Base-by-base conservation (phyloP, 352 stramenopile species). In the Globisporangium ultimum region DNA sequence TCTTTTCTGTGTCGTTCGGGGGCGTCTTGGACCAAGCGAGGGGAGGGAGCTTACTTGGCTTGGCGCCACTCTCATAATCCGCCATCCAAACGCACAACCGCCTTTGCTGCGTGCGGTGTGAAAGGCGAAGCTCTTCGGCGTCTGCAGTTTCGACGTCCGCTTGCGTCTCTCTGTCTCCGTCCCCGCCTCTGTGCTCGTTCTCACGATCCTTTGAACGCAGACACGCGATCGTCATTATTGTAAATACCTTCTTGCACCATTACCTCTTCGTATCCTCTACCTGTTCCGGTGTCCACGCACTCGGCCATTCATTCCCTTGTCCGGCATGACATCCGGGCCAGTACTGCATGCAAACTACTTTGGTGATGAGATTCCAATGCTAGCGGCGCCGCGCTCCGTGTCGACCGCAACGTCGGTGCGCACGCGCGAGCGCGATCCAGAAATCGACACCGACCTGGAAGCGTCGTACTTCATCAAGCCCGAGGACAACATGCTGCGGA, bases 391-490 rank as follows among this genome's bases (percentile, higher is more conserved):
- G 32, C 60, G 52, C 9, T 55, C 53, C 3, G 41, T 34, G 15
- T 66, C 60, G 4, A 61, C 50, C 5, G 32, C 28, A 3, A 52
- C 50, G 13, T 56, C 53, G 5, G 15, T 52, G 45, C 60, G 52
- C 53, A 61, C 53, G 13, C 41, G 32, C 46, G 45, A 54, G 24
- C 60, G 46, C 38, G 60, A 66, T 9, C 38, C 48, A 1, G 60
- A 66, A 2, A 22, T 66, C 46, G 53, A 64, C 17, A 18, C 53
- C 40, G 58, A 59, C 24, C 43, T 64, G 17, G 58, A 64, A 18
- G 58, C 43, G 42, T 64, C 58, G 58, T 64, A 59, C 50, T 40
- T 64, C 20, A 43, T 38, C 32, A 64, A 59, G 21, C 42, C 58
- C 17, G 43, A 56, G 40, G 58, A 63, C 41, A 22, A 34, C 17